A percentile compares a stretch with the other conserved stretches of the same genome.
Conservation (phyloP, 768 basidiomycete species). For the Pleurotus platypus region DNA sequence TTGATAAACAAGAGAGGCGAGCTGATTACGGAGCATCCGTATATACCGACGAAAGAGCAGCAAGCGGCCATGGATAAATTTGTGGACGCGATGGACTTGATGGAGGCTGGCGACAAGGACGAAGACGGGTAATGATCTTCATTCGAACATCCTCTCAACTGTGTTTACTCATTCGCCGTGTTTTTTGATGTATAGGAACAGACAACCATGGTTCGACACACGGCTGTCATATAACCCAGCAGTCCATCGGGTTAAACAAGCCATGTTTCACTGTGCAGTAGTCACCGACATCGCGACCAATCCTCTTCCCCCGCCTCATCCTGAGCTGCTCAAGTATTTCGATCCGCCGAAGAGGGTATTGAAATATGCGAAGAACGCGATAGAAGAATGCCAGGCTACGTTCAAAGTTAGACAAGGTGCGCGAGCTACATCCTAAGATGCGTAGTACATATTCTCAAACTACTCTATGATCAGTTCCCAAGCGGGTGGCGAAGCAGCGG, state of each 20-base stretch:
- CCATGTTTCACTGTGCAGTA: slow-evolving; percentile 84
- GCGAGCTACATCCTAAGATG: slow-evolving; percentile 11
- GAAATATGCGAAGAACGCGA: slow-evolving; percentile 51
- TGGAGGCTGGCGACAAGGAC: slow-evolving; percentile 69
- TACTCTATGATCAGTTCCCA: slow-evolving; percentile 44
- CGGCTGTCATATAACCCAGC: slow-evolving; percentile 82
- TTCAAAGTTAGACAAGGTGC: slow-evolving; percentile 81
- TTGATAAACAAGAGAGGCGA: slow-evolving; percentile 78
- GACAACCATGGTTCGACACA: slow-evolving; percentile 73
- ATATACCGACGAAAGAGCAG: slow-evolving; percentile 77
- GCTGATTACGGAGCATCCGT: slow-evolving; percentile 69
- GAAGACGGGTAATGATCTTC: slow-evolving; percentile 59
- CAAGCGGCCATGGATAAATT: slow-evolving; percentile 80
- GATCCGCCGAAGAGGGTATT: slow-evolving; percentile 68
- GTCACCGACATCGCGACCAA: slow-evolving; percentile 68
- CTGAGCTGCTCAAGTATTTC: slow-evolving; percentile 81
- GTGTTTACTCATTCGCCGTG: neutral
- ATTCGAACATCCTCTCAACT: neutral
- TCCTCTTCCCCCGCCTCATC: slow-evolving; percentile 84
- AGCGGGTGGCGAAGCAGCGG: slow-evolving; percentile 50
- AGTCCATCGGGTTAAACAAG: slow-evolving; percentile 89
- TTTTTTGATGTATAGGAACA: slow-evolving; percentile 38
- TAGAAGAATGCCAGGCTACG: slow-evolving; percentile 56
- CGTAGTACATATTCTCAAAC: neutral
- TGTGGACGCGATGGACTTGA: slow-evolving; percentile 88